Percentiles rank a stretch among this genome's conserved stretches.
Evolutionary conservation across 768 basidiomycete genomes (phyloP).

Genomic region (Sarcomyxa edulis): DNA sequence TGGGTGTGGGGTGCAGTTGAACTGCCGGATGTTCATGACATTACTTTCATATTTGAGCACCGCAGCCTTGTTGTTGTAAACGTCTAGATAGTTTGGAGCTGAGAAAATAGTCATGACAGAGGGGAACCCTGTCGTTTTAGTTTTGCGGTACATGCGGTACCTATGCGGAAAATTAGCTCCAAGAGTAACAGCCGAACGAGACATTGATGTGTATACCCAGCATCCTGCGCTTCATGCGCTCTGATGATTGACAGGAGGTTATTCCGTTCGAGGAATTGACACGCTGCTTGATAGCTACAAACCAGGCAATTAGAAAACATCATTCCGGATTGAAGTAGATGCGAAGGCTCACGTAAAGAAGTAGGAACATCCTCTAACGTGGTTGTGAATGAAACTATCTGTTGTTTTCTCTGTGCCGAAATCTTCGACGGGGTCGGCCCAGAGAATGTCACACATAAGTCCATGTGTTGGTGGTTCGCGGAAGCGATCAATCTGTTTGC

Average conservation of each 20-base stretch:
- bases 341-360: conserved; percentile 63
- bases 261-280: conserved; percentile 91
- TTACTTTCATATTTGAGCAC: conserved; percentile 99
- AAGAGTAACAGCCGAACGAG: background rate
- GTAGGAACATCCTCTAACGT: conserved; percentile 94
- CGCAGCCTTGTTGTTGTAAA: conserved; percentile 98
- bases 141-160: conserved; percentile 99
- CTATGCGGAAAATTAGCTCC: background rate
- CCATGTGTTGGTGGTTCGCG: conserved; percentile 97
- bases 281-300: conserved; percentile 74
- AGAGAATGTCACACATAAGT: conserved; percentile 97
- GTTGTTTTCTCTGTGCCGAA: conserved; percentile 91
- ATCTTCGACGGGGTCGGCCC: conserved; percentile 98
- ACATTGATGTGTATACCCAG: conserved; percentile 49
- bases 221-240: conserved; percentile 96
- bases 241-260: conserved; percentile 89
- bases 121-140: conserved; percentile 95
- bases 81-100: conserved; percentile 96
- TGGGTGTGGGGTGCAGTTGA: conserved; percentile 92
- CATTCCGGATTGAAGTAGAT: background rate
- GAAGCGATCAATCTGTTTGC: conserved; percentile 86
- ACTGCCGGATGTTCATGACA: conserved; percentile 97
- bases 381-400: conserved; percentile 92
- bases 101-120: conserved; percentile 99
- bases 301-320: too few relatives aligned